Conservation (phyloP, 306 rosid species). For the Delonix regia region DNA sequence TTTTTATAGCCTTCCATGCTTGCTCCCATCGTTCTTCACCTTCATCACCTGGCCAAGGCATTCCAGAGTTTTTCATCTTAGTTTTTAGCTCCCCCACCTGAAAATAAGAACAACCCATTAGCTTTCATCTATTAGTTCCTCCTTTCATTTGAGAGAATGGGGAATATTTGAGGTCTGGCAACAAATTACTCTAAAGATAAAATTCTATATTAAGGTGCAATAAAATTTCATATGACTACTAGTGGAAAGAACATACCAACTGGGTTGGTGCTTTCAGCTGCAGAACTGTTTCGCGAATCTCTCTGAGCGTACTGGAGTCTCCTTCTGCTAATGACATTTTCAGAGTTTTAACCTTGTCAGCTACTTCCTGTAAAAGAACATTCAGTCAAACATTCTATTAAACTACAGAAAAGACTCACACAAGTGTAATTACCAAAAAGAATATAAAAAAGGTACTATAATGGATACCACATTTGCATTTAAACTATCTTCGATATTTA, state of each 20-base stretch:
- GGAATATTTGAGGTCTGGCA: not conserved
- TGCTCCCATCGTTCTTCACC: conserved; percentile 87
- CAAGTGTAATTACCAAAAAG: not conserved
- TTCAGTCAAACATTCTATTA: conserved; percentile 34
- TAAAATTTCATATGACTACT: conserved; percentile 17
- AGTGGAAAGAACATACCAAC: conserved; percentile 61
- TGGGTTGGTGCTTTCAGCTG: conserved; percentile 73
- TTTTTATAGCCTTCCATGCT: conserved; percentile 96
- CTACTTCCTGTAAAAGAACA: conserved; percentile 64
- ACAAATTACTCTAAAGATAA: conserved; percentile 6
- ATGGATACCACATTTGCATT: conserved; percentile 11
- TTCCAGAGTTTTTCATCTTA: conserved; percentile 84
- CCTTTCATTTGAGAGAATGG: conserved; percentile 23
- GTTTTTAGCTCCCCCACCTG: conserved; percentile 87
- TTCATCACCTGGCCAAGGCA: conserved; percentile 99
- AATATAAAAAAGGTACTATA: not conserved
- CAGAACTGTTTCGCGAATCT: conserved; percentile 85
- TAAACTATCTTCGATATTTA: conserved; percentile 24
- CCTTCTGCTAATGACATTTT: conserved; percentile 69
- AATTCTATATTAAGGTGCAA: not conserved
- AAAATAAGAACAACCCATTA: conserved; percentile 39
- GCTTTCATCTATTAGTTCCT: conserved; percentile 25
- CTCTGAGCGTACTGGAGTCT: conserved; percentile 66
- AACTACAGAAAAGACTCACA: conserved; percentile 13
- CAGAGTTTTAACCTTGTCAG: conserved; percentile 60